A percentile compares a stretch with the other conserved stretches of the same genome.
Evolutionary conservation across 1,284 basidiomycete genomes (phyloP).

Genomic region (Agaricales sp.): DNA sequence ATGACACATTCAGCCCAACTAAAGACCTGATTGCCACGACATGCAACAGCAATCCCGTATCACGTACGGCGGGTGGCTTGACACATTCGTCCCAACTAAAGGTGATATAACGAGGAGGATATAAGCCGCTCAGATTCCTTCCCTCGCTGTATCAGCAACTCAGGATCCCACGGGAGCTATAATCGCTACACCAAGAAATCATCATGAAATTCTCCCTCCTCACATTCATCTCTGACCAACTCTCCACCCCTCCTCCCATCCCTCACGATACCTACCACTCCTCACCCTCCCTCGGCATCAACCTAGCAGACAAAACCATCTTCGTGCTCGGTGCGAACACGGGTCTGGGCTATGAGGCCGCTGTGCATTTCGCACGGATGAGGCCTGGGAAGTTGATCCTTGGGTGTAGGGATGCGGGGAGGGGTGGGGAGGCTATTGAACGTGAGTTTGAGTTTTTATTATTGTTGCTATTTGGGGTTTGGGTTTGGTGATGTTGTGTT

Average conservation of each 20-base stretch:
- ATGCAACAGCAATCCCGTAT: no score
- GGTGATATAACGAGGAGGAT: no score
- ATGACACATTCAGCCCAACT: no score
- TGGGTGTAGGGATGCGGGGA: slow-evolving; percentile 17
- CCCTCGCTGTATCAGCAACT: no score
- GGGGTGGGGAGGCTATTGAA: slow-evolving; percentile 14
- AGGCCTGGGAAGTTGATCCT: slow-evolving; percentile 19
- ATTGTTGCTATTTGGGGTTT: not conserved
- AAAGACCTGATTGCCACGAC: no score
- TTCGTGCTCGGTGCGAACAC: slow-evolving; percentile 24
- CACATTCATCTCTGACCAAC: not conserved
- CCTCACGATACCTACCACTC: not conserved
- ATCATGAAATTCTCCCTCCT: not conserved
- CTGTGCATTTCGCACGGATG: slow-evolving; percentile 22
- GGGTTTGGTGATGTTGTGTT: not conserved
- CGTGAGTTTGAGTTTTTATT: slow-evolving; percentile 10
- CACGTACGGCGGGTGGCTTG: no score
- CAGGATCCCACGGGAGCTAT: no score
- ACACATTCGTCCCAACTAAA: no score
- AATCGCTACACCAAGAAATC: no score
- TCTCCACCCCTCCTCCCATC: not conserved
- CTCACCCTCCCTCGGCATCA: no score
- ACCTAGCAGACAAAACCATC: slow-evolving; percentile 21
- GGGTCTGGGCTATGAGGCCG: slow-evolving; percentile 23
- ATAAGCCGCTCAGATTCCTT: no score